Base-by-base conservation (phyloP, 2,329 filamentous ascomycete genomes). In the Xylariaceae sp. region DNA sequence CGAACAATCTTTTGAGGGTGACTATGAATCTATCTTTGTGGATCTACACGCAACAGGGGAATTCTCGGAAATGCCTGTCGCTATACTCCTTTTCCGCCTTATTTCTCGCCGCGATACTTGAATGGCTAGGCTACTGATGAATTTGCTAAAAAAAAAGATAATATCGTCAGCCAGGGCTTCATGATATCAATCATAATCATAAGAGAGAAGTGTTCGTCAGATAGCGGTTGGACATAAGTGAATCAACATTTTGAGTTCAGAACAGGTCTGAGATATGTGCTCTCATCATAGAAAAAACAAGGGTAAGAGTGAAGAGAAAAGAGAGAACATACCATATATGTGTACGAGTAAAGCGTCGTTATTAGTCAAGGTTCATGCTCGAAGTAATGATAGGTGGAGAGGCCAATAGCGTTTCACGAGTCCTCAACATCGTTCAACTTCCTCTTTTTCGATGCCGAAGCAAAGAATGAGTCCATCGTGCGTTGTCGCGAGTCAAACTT, bases 181-280 rank as follows among this genome's bases (percentile, higher is more conserved):
- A 6, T 29, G 2, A 51, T 19, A 47, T 45, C 9, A 45, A 51
- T 26, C 51, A 44, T 32, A 26, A 51, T n/a, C 1, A 41, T 35
- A 39, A 11, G 8, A 43, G n/a, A 32, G 11, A 11, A 27, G n/a
- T 39, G 46, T 34, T 57, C 26, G 26, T 88, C 86, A 89, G 86
- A 89, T 84, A 89, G 86, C 86, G 87, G 85, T 89, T 89, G 86
- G 83, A 85, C 83, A 82, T 85, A 83, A 74, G 74, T 76, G 70
- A 76, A 79, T 88, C 86, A 79, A 87, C 85, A 89, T 78, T 44
- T 62, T 66, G 69, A 73, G 45, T 58, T 89, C 85, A 79, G 87
- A 86, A 87, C 86, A 90, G 87, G 86, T 90, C 86, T 89, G 86
- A 86, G 81, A 75, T 74, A 76, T 76, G 79, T 74, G 67, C 71